Percentiles rank a stretch among this genome's conserved stretches.
phyloP scores from a whole-genome alignment of 768 basidiomycete genomes.

The Boletus sensibilis region DNA sequence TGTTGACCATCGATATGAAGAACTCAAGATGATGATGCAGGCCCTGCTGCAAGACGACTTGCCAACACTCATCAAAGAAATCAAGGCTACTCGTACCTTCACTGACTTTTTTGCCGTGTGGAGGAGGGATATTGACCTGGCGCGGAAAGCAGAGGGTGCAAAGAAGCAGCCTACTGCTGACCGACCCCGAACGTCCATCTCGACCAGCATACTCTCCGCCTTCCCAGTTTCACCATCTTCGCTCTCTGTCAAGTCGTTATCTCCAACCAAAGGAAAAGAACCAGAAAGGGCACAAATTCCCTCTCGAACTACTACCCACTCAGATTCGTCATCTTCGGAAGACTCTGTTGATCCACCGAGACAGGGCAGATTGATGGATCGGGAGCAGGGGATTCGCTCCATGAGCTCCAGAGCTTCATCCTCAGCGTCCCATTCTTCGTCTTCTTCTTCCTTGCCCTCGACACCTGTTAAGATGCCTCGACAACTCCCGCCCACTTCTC shows the following conservation, averaged over 20 bases:
- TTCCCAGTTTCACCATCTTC: conserved; percentile 43
- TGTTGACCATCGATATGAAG: conserved; percentile 58
- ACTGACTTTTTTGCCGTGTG: conserved; percentile 80
- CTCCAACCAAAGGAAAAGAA: conserved; percentile 16
- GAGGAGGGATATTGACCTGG: conserved; percentile 67
- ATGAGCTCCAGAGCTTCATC: conserved; percentile 25
- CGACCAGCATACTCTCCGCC: conserved; percentile 54
- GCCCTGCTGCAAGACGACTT: conserved; percentile 59
- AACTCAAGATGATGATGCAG: conserved; percentile 58
- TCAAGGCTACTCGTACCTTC: conserved; percentile 54
- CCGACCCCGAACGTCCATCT: conserved; percentile 43
- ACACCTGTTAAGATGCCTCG: conserved; percentile 19
- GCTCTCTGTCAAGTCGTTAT: conserved; percentile 3
- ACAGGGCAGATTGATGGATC: conserved; percentile 3
- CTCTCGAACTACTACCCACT: conserved; percentile 6
- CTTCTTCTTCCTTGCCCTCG: conserved; percentile 31
- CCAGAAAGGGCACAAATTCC: neutral
- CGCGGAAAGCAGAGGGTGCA: conserved; percentile 37
- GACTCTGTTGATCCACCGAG: conserved; percentile 8
- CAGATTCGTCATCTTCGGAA: conserved; percentile 30
- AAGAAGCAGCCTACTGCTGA: conserved; percentile 19
- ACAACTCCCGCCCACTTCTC: conserved; percentile 17
- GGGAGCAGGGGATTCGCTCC: conserved; percentile 4
- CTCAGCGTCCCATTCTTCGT: conserved; percentile 23
- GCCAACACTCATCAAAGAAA: conserved; percentile 64